Evolutionary conservation across 768 basidiomycete species (phyloP).

Genomic region (Dioszegia hungarica): DNA sequence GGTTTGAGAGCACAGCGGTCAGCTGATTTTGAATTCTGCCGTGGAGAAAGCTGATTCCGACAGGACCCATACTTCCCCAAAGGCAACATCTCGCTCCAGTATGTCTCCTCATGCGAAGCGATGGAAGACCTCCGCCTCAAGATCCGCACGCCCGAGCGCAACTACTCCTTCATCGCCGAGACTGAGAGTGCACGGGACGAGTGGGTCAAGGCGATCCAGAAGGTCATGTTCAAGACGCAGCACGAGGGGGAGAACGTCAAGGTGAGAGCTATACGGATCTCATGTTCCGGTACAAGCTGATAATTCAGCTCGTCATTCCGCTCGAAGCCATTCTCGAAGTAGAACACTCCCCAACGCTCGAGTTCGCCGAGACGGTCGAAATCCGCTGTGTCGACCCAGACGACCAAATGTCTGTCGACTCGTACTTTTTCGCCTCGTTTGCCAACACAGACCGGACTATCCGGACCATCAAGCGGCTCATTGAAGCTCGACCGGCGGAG

Average conservation of each 20-base stretch:
- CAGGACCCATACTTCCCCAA: conserved; percentile 98
- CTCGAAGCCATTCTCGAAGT: conserved; percentile 84
- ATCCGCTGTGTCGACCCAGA: conserved; percentile 66
- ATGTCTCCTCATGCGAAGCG: conserved; percentile 83
- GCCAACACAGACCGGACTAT: conserved; percentile 70
- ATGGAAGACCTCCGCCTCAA: conserved; percentile 72
- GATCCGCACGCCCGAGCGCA: conserved; percentile 75
- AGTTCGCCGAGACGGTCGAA: conserved; percentile 95
- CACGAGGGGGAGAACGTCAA: conserved; percentile 95
- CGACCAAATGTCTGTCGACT: conserved; percentile 66
- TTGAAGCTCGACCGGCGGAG: conserved; percentile 53
- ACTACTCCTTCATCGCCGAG: conserved; percentile 45
- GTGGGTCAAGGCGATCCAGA: conserved; percentile 92
- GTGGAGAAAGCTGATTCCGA: conserved; percentile 4
- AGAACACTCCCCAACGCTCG: conserved; percentile 79
- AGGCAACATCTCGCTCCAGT: conserved; percentile 90
- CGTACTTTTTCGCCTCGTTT: conserved; percentile 92
- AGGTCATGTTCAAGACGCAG: conserved; percentile 89
- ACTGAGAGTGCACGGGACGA: conserved; percentile 43
- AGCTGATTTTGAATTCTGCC: conserved; percentile 30
- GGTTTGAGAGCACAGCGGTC: conserved; percentile 92
- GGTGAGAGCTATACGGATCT: conserved; percentile 44
- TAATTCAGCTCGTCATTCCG: conserved; percentile 77
- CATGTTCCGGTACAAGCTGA: neutral
- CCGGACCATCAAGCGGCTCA: conserved; percentile 72